Conservation (phyloP, 169 alveolate species). For the Plasmodium ovale region DNA sequence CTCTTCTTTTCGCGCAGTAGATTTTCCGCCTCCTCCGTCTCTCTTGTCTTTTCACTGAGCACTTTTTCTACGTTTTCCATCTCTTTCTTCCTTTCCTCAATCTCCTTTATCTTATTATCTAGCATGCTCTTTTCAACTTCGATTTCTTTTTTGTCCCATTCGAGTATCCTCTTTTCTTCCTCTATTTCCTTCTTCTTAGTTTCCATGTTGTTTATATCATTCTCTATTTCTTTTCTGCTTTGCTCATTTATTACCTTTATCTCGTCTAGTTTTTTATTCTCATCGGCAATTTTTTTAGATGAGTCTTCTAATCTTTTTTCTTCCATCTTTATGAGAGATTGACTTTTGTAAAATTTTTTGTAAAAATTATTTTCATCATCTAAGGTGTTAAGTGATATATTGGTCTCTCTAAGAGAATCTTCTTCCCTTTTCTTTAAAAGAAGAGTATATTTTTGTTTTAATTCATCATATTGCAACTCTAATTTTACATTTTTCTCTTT, state of each 20-base stretch:
- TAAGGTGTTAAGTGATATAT: neutral
- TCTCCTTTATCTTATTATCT: too few relatives aligned
- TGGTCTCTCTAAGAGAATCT: neutral
- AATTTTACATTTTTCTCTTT: conserved; percentile 51
- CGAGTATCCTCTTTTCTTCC: neutral
- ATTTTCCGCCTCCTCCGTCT: neutral
- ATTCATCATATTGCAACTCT: conserved; percentile 59
- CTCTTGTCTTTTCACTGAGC: neutral
- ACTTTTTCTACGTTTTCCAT: neutral
- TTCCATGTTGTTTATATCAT: conserved; percentile 7
- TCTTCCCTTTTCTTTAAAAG: conserved; percentile 50
- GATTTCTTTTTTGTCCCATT: conserved; percentile 13
- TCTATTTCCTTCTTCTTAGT: conserved; percentile 32
- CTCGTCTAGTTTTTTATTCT: conserved; percentile 4
- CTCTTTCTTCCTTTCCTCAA: neutral
- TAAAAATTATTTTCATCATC: conserved; percentile 13
- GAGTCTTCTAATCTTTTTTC: conserved; percentile 44
- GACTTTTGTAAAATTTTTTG: conserved; percentile 25
- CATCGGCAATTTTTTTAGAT: conserved; percentile 41
- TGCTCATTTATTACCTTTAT: conserved; percentile 48
- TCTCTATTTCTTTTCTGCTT: conserved; percentile 49
- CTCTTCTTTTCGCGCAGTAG: neutral
- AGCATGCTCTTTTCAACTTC: neutral
- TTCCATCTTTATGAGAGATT: conserved; percentile 49
- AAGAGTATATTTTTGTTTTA: conserved; percentile 51